These are phyloP conservation scores for Fusarium pseudonygamai DNA, from an alignment of 2,329 filamentous ascomycete species.

Conservation along the genomic window DNA sequence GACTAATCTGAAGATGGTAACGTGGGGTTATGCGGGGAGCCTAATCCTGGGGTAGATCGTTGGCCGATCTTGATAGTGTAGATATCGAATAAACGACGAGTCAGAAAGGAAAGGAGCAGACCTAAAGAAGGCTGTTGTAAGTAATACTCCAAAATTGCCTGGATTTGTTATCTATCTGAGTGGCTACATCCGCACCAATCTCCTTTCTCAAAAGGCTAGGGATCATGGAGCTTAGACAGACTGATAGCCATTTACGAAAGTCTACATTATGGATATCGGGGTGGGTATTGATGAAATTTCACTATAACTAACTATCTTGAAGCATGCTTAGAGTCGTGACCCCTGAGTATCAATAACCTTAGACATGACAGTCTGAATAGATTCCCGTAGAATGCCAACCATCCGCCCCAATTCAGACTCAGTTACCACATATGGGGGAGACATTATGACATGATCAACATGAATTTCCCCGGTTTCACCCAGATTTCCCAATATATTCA, in stretches of 20 bases:
- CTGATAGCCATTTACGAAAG: neutral
- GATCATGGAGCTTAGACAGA: neutral
- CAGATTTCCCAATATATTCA: conserved; percentile 5
- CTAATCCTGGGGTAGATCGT: neutral
- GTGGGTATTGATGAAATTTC: neutral
- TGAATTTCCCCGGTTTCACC: neutral
- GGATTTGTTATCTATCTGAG: neutral
- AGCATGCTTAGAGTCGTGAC: neutral
- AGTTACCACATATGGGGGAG: neutral
- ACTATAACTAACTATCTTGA: too few relatives aligned
- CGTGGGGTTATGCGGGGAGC: neutral
- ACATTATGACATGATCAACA: conserved; percentile 5
- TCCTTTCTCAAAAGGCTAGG: neutral
- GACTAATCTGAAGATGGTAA: neutral
- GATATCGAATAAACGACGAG: neutral
- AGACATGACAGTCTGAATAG: neutral
- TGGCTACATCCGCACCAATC: neutral
- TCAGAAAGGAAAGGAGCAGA: neutral
- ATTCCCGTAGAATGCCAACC: neutral
- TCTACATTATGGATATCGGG: neutral
- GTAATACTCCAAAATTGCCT: neutral
- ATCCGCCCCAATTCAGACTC: neutral
- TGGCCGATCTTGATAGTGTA: neutral
- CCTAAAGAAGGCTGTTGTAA: neutral
- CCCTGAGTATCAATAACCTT: neutral